Evolutionary conservation across 805 yeast species (phyloP).

Genomic region (Pichia kluyveri): DNA sequence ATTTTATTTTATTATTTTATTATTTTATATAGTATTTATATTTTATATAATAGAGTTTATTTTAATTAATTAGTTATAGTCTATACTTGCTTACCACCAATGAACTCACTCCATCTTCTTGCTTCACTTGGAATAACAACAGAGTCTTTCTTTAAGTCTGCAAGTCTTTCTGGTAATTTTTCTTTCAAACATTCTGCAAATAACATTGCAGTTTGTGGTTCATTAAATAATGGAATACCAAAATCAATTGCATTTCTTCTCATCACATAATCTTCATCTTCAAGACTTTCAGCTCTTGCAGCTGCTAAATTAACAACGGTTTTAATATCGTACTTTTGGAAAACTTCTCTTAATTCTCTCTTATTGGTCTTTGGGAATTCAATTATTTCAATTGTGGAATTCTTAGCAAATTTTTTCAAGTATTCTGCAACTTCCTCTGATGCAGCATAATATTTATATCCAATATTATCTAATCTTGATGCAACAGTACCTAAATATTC

Average conservation of each 20-base stretch:
- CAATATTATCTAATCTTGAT: conserved; percentile 54
- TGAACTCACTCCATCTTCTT: conserved; percentile 91
- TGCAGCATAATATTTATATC: conserved; percentile 77
- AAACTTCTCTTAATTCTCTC: conserved; percentile 86
- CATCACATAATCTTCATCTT: conserved; percentile 93
- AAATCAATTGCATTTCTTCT: conserved; percentile 99
- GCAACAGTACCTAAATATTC: conserved; percentile 71
- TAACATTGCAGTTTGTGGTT: conserved; percentile 84
- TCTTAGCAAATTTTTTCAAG: conserved; percentile 39
- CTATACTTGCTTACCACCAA: conserved; percentile 85
- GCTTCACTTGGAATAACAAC: conserved; percentile 78
- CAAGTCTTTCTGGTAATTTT: conserved; percentile 52
- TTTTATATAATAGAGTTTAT: background rate
- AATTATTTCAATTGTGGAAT: conserved; percentile 49
- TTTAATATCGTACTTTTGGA: conserved; percentile 75
- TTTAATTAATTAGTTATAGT: too few relatives aligned
- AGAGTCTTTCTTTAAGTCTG: conserved; percentile 31
- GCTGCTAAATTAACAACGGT: conserved; percentile 89
- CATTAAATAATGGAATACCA: conserved; percentile 92
- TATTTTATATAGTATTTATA: too few relatives aligned
- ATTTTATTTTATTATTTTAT: too few relatives aligned
- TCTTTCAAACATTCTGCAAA: conserved; percentile 76
- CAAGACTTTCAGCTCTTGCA: conserved; percentile 75
- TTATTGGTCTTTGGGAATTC: conserved; percentile 91
- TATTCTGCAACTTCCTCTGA: conserved; percentile 64